A percentile compares a stretch with the other conserved stretches of the same genome.
Conservation (phyloP, 495 filamentous ascomycete species). For the Penicillium chermesinum region DNA sequence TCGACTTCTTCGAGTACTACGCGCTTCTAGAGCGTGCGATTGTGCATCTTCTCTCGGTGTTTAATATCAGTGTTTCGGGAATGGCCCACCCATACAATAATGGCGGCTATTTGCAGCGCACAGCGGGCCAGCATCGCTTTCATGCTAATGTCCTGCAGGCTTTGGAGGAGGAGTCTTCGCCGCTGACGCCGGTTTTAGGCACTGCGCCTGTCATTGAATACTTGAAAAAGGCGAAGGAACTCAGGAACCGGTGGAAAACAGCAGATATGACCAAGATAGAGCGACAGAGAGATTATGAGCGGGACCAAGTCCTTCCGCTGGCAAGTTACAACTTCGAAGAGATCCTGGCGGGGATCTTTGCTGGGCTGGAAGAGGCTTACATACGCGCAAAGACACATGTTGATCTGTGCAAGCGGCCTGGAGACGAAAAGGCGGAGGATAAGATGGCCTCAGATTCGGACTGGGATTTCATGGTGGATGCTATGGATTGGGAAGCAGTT, state of each 20-base stretch:
- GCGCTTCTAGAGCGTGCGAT: conserved; percentile 59
- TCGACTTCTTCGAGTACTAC: conserved; percentile 69
- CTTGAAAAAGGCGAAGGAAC: conserved; percentile 56
- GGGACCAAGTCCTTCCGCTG: conserved; percentile 26
- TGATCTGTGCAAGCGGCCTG: conserved; percentile 15
- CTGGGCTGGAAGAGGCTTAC: conserved; percentile 33
- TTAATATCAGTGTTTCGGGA: conserved; percentile 41
- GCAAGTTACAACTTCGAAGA: conserved; percentile 51
- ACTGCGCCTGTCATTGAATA: conserved; percentile 39
- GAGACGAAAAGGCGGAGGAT: conserved; percentile 5
- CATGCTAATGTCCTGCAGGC: conserved; percentile 60
- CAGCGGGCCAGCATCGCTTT: conserved; percentile 43
- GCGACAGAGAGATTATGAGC: conserved; percentile 15
- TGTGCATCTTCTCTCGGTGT: conserved; percentile 55
- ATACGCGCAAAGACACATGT: conserved; percentile 24
- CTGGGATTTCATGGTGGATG: conserved; percentile 60
- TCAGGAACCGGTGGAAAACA: conserved; percentile 64
- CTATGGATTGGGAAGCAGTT: conserved; percentile 62
- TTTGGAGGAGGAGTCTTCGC: conserved; percentile 44
- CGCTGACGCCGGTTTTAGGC: conserved; percentile 48
- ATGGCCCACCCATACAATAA: not conserved
- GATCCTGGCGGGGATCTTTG: conserved; percentile 44
- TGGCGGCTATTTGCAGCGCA: conserved; percentile 1
- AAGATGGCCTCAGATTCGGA: conserved; percentile 27
- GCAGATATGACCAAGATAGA: conserved; percentile 42